These are phyloP conservation scores for Gossypium bickii DNA, from an alignment of 345 rosid species.

Conservation along the genomic window DNA sequence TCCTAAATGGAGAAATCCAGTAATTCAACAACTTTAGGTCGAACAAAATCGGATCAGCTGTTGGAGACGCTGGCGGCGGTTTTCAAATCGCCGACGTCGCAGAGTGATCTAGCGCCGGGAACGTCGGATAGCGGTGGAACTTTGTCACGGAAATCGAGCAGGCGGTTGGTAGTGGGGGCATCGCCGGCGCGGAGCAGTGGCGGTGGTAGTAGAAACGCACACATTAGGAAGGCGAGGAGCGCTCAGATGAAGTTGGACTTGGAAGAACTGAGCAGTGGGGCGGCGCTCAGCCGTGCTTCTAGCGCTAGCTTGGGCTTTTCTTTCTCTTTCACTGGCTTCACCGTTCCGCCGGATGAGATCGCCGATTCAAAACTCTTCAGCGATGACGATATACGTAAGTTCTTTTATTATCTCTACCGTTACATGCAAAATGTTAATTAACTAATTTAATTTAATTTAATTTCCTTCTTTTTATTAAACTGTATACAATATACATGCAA, in stretches of 20 bases:
- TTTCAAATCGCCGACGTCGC: conserved; percentile 53
- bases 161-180: conserved; percentile 39
- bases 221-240: conserved; percentile 86
- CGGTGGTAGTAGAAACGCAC: conserved; percentile 45
- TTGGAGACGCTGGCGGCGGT: conserved; percentile 67
- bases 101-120: conserved; percentile 20
- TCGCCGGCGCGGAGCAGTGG: conserved; percentile 64
- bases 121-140: conserved; percentile 32
- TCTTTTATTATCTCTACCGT: background rate
- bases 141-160: conserved; percentile 68
- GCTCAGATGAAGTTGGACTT: conserved; percentile 69
- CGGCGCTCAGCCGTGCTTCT: conserved; percentile 90
- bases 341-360: conserved; percentile 74
- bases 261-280: conserved; percentile 79
- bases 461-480: background rate
- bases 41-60: conserved; percentile 84
- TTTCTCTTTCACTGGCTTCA: conserved; percentile 92
- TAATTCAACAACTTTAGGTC: conserved; percentile 43
- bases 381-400: conserved; percentile 88
- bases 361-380: conserved; percentile 75
- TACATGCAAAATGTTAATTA: conserved; percentile 7
- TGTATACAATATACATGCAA: background rate
- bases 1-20: conserved; percentile 43
- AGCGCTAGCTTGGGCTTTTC: conserved; percentile 92
- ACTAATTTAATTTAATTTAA: background rate